phyloP scores from a whole-genome alignment of 2,329 filamentous ascomycete species.

The Venturia oleaginea region DNA sequence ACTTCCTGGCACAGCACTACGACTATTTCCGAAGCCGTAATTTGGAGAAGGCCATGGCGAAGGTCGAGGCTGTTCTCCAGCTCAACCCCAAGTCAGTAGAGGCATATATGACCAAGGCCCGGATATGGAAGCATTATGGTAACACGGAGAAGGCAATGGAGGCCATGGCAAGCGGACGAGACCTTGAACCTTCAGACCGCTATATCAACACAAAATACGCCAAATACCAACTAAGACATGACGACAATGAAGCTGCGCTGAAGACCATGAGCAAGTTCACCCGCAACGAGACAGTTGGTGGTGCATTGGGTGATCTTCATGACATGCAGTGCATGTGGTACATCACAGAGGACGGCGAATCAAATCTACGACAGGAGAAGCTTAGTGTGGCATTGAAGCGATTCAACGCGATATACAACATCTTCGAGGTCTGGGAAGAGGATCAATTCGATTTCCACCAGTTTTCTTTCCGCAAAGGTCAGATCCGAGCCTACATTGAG shows the following conservation, averaged over 20 bases:
- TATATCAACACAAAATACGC: slow-evolving; percentile 98
- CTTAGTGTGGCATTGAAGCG: slow-evolving; percentile 82
- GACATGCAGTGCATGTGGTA: slow-evolving; percentile 99
- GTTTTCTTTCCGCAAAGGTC: slow-evolving; percentile 93
- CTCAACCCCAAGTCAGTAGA: slow-evolving; percentile 75
- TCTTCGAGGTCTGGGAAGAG: slow-evolving; percentile 96
- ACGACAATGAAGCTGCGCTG: slow-evolving; percentile 78
- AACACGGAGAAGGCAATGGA: slow-evolving; percentile 71
- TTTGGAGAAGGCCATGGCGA: slow-evolving; percentile 69
- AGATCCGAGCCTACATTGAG: slow-evolving; percentile 88
- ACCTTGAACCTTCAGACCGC: slow-evolving; percentile 79
- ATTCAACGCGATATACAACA: slow-evolving; percentile 77
- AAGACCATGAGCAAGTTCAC: slow-evolving; percentile 92
- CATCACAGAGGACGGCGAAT: slow-evolving; percentile 87
- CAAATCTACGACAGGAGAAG: slow-evolving; percentile 74
- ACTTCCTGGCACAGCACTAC: slow-evolving; percentile 95
- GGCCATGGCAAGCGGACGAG: slow-evolving; percentile 78
- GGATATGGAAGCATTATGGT: slow-evolving; percentile 87
- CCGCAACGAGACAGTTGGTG: slow-evolving; percentile 76
- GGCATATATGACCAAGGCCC: slow-evolving; percentile 88
- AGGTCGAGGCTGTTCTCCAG: slow-evolving; percentile 74
- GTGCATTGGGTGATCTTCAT: slow-evolving; percentile 79
- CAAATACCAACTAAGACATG: slow-evolving; percentile 90
- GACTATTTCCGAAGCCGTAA: slow-evolving; percentile 85
- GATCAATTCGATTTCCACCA: slow-evolving; percentile 99